Conservation (phyloP, 495 filamentous ascomycete genomes). For the Hyaloscypha hepaticicola region DNA sequence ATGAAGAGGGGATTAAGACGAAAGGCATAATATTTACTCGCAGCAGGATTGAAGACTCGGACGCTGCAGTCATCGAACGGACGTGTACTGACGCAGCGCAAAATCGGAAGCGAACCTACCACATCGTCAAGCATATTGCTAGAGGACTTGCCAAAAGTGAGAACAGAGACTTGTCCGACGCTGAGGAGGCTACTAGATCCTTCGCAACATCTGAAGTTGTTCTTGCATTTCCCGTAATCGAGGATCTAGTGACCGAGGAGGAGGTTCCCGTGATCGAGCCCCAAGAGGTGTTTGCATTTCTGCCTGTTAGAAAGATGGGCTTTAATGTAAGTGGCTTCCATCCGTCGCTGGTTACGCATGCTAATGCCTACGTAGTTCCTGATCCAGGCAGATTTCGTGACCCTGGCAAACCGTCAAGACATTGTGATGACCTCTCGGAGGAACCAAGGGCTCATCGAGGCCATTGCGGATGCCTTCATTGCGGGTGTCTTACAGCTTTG, state of each 20-base stretch:
- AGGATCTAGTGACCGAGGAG: neutral
- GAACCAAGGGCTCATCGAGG: conserved; percentile 28
- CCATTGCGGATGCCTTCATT: conserved; percentile 31
- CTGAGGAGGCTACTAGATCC: conserved; percentile 7
- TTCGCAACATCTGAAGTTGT: conserved; percentile 10
- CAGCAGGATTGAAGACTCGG: neutral
- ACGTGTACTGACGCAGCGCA: neutral
- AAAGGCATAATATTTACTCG: neutral
- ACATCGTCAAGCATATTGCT: neutral
- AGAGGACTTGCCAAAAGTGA: neutral
- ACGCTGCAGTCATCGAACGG: neutral
- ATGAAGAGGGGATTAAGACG: neutral
- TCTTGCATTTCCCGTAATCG: conserved; percentile 16
- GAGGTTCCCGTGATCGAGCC: conserved; percentile 5
- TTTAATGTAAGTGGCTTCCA: conserved; percentile 10
- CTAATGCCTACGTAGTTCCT: conserved; percentile 38
- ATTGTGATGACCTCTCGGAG: conserved; percentile 30
- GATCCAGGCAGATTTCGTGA: conserved; percentile 49
- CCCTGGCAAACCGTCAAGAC: conserved; percentile 43
- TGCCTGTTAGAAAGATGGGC: conserved; percentile 11
- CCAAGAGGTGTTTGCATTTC: conserved; percentile 19
- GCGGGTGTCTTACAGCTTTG: conserved; percentile 33
- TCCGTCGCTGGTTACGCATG: neutral
- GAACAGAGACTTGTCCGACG: neutral
- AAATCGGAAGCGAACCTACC: neutral